Evolutionary conservation across 1,139 yeast genomes (phyloP).

Genomic region (Hyphopichia fennica): DNA sequence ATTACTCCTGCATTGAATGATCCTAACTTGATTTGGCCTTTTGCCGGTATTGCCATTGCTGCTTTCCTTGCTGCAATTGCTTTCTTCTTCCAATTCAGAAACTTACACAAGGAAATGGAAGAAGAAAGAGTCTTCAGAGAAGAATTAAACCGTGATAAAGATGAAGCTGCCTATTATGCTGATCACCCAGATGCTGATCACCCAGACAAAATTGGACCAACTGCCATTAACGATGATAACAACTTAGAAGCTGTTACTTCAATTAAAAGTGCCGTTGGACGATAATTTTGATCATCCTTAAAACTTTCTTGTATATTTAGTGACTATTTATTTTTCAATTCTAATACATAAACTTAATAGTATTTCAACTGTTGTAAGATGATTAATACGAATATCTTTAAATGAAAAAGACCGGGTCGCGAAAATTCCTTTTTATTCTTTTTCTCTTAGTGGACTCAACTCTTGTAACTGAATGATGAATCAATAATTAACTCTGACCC

Average conservation of each 20-base stretch:
- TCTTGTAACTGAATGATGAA: too few species aligned
- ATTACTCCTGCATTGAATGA: conserved; percentile 54
- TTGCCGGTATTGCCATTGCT: conserved; percentile 49
- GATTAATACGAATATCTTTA: too few species aligned
- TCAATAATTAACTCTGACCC: too few species aligned
- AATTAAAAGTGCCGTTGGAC: conserved; percentile 19
- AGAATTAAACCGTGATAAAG: conserved; percentile 14
- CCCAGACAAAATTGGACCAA: conserved; percentile 5
- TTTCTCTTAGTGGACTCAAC: too few species aligned
- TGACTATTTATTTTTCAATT: too few species aligned
- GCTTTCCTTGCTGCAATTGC: conserved; percentile 42
- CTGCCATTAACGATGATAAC: conserved; percentile 9
- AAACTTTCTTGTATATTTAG: too few species aligned
- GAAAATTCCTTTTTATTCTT: too few species aligned
- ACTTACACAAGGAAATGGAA: conserved; percentile 54
- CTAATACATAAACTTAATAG: too few species aligned
- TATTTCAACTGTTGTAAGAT: too few species aligned
- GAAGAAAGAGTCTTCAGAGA: conserved; percentile 35
- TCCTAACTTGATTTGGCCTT: conserved; percentile 57
- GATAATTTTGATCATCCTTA: conserved; percentile 10
- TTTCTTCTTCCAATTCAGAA: conserved; percentile 50
- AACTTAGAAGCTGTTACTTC: conserved; percentile 23
- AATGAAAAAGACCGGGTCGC: too few species aligned
- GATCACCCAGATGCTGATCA: not conserved
- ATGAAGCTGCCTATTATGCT: not conserved